Evolutionary conservation across 371 early-diverging fungal species (phyloP).

Genomic region (Apophysomyces elegans): DNA sequence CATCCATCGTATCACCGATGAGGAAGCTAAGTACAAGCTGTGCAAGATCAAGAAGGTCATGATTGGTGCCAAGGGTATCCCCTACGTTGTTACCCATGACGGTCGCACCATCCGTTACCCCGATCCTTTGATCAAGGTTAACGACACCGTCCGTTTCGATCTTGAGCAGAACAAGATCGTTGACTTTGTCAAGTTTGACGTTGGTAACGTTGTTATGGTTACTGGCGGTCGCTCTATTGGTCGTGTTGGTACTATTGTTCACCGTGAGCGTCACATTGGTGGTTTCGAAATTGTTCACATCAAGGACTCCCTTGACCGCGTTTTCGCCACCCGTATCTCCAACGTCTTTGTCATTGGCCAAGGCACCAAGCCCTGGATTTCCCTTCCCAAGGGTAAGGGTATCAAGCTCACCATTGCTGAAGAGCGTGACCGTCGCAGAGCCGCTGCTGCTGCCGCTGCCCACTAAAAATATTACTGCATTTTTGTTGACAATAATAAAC

Average conservation of each 20-base stretch:
- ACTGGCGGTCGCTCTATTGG: constrained; percentile 99
- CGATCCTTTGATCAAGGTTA: constrained; percentile 98
- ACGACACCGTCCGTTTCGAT: constrained; percentile 99
- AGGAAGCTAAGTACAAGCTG: constrained; percentile 99
- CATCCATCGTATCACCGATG: constrained; percentile 98
- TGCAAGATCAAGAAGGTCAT: constrained; percentile 97
- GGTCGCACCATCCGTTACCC: constrained; percentile 99
- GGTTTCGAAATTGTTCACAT: constrained; percentile 97
- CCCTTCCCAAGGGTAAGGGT: constrained; percentile 98
- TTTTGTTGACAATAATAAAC: neutral
- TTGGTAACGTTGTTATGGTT: constrained; percentile 95
- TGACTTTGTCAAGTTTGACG: constrained; percentile 95
- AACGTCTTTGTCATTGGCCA: constrained; percentile 95
- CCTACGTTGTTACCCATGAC: constrained; percentile 98
- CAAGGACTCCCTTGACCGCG: constrained; percentile 88
- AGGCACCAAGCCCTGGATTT: constrained; percentile 80
- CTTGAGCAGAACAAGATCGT: constrained; percentile 92
- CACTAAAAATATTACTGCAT: constrained; percentile 26
- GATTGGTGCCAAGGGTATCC: constrained; percentile 94
- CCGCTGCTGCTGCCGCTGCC: constrained; percentile 52
- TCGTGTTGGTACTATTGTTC: constrained; percentile 98
- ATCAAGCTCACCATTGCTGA: constrained; percentile 97
- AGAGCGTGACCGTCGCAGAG: constrained; percentile 93
- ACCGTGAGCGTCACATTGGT: constrained; percentile 97
- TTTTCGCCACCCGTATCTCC: constrained; percentile 89